These are phyloP conservation scores for Trypanosoma lewisi DNA, from an alignment of 208 protist genomes.

Conservation along the genomic window DNA sequence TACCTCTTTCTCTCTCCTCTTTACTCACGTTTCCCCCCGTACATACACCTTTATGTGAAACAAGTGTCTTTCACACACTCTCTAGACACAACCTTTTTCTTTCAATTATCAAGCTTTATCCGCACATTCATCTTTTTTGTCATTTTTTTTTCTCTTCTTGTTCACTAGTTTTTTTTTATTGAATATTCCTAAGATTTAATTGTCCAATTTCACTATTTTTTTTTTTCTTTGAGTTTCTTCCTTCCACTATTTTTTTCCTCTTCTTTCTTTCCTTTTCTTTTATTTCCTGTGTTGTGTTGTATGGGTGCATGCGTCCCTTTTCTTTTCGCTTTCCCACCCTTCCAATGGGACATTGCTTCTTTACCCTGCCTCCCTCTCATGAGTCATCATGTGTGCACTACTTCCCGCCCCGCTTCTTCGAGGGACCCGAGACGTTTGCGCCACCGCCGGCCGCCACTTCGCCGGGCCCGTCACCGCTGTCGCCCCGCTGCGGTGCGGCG, in stretches of 20 bases:
- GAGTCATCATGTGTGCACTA: background rate
- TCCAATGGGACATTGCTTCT: background rate
- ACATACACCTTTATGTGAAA: too few species aligned
- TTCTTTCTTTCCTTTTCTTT: slow-evolving; percentile 1
- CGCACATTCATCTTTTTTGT: too few species aligned
- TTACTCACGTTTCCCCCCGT: too few species aligned
- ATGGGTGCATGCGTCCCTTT: background rate
- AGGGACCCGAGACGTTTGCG: background rate
- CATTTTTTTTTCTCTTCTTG: too few species aligned
- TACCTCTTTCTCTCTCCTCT: too few species aligned
- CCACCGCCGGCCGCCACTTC: background rate
- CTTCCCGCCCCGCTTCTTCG: slow-evolving; percentile 34
- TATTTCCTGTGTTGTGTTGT: background rate
- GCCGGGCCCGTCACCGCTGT: background rate
- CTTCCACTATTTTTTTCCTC: background rate
- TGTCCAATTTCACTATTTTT: background rate
- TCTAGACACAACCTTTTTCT: too few species aligned
- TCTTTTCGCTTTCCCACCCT: background rate
- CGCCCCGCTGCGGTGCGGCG: slow-evolving; percentile 23
- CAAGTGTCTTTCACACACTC: too few species aligned
- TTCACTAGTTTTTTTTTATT: too few species aligned
- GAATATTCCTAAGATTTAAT: too few species aligned
- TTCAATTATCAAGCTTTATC: too few species aligned
- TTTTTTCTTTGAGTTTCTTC: background rate
- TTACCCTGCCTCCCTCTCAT: background rate